phyloP scores from a whole-genome alignment of 257 asterid genomes.

The Vinca minor region DNA sequence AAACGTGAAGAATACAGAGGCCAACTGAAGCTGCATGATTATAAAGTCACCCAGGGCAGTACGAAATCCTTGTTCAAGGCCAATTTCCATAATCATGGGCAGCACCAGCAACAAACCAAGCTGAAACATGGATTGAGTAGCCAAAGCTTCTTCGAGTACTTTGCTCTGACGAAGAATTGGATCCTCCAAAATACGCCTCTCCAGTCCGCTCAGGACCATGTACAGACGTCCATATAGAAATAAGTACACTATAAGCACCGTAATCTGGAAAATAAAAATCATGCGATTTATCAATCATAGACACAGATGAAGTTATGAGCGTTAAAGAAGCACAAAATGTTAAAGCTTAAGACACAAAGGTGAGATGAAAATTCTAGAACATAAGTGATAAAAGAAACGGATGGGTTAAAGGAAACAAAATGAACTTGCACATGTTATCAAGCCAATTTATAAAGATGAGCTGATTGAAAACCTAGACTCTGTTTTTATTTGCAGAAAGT shows the following conservation, averaged over 20 bases:
- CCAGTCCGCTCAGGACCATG: conserved; percentile 92
- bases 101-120: conserved; percentile 78
- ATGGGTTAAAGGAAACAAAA: background rate
- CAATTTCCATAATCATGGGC: conserved; percentile 98
- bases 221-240: conserved; percentile 83
- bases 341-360: background rate
- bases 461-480: background rate
- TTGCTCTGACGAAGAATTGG: conserved; percentile 57
- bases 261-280: conserved; percentile 73
- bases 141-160: conserved; percentile 84
- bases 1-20: conserved; percentile 92
- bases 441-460: background rate
- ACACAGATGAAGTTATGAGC: conserved; percentile 1
- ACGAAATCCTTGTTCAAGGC: conserved; percentile 88
- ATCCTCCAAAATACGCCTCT: conserved; percentile 64
- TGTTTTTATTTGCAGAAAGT: background rate
- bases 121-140: conserved; percentile 80
- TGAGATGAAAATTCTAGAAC: background rate
- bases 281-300: conserved; percentile 14
- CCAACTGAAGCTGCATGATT: conserved; percentile 93
- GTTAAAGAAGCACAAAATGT: background rate
- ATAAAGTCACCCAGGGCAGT: conserved; percentile 85
- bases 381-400: background rate
- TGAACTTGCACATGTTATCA: background rate
- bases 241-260: conserved; percentile 72